phyloP scores from a whole-genome alignment of 352 stramenopile species.

The Salisapilia sapeloensis region DNA sequence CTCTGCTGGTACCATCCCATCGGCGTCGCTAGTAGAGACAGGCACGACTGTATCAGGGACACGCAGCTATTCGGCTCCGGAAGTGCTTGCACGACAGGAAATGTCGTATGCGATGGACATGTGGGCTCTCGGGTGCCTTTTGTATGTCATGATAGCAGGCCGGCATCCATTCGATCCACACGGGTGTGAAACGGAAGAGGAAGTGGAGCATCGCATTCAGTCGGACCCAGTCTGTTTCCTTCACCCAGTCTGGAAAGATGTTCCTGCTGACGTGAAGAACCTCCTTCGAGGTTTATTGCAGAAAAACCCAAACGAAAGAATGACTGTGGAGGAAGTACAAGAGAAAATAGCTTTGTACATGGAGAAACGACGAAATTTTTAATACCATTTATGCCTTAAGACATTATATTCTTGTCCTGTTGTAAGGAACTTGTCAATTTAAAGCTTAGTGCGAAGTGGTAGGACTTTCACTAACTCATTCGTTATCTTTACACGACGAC shows the following conservation, averaged over 20 bases:
- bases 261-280: slow-evolving; percentile 34
- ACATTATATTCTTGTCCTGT: no score
- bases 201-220: slow-evolving; percentile 48
- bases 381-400: no score
- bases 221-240: slow-evolving; percentile 33
- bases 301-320: slow-evolving; percentile 34
- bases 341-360: background rate
- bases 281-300: slow-evolving; percentile 51
- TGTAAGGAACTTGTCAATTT: no score
- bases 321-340: slow-evolving; percentile 31
- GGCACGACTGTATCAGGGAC: slow-evolving; percentile 46
- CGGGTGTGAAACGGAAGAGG: slow-evolving; percentile 49
- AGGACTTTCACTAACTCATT: no score
- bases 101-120: slow-evolving; percentile 74
- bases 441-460: no score
- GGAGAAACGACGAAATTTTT: background rate
- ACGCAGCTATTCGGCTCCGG: slow-evolving; percentile 71
- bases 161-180: slow-evolving; percentile 78
- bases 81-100: slow-evolving; percentile 32
- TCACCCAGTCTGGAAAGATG: slow-evolving; percentile 26
- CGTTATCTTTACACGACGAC: no score
- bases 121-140: slow-evolving; percentile 75
- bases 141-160: slow-evolving; percentile 78
- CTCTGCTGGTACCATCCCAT: slow-evolving; percentile 19
- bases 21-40: slow-evolving; percentile 4